Base-by-base conservation (phyloP, 1,284 basidiomycete species). In the Volvariella volvacea region DNA sequence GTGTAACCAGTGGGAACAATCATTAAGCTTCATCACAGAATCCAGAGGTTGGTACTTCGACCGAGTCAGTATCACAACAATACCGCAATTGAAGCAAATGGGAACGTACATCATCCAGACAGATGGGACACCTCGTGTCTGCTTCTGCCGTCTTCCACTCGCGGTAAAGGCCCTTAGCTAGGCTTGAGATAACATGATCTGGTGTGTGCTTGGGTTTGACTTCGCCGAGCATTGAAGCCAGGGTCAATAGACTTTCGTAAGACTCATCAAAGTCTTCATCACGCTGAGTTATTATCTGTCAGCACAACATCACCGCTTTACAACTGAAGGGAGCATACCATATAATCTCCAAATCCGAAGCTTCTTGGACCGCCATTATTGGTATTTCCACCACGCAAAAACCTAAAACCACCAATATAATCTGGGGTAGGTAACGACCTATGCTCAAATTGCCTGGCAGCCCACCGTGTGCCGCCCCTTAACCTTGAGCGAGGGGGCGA, bases 1-100 rank as follows among this genome's bases (percentile, higher is more conserved):
- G 58, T 88, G 85, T 49, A 88, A 63, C 85, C 85, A 88, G 58
- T 88, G 85, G 1, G 74, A 62, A 50, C 85, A 88, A 40, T 77
- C 76, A n/a, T 71, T 64, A 1, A 86, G 66, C 50, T 79, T 83
- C 38, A 80, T 66, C 10, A 86, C 70, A 1, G 65, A 51, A 52
- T 87, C 85, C 16, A 59, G 57, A 3, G 71, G 63, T 42, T 67
- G 60, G 51, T 88, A 88, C 86, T 88, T n/a, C n/a, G 46, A 20
- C 41, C 34, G 46, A 19, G 45, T 34, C 39, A 39, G 9, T 16
- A 43, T 58, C 42, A 56, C 36, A n/a, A 32, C 33, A 25, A 17
- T 4, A 19, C 14, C 14, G 14, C 9, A 1, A 12, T 19, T 41
- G 38, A n/a, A 37, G 15, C 17, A 39, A 37, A 22, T 43, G 41